Base-by-base conservation (phyloP, 768 basidiomycete genomes). In the Mycena amicta region DNA sequence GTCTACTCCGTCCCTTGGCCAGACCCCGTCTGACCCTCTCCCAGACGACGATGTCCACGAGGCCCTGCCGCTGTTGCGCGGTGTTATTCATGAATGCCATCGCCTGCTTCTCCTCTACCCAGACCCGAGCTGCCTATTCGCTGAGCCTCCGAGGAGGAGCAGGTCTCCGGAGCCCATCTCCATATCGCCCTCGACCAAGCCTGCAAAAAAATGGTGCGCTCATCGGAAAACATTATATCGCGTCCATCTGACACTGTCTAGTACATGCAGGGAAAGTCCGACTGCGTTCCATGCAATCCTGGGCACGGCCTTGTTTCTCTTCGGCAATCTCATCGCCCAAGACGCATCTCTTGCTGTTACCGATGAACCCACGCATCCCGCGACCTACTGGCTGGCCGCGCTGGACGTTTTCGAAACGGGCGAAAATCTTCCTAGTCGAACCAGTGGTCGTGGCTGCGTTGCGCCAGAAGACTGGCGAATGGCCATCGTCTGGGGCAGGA, bases 321-420 rank as follows among this genome's bases (percentile, higher is more conserved):
- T 88, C 59, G 88, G 86, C 47, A 85, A 80, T 62, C 71, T 86
- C 55, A 78, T 90, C 53, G 79, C 79, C 4, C 80, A 80, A 57
- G 77, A 84, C 45, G 71, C 83, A 2, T 68, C 77, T 1, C 72
- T 85, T 15, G 82, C 80, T 1, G 70, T 83, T 12, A 69, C 76
- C 3, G 86, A 82, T 37, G 87, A 90, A 62, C 87, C 86, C 8
- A 65, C 66, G 15, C 71, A 66, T 2, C 75, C 84, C 13, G 73
- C 76, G 3, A 77, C 81, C 0, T 89, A 87, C 68, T 89, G 85
- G 83, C 77, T 86, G 33, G 80, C 83, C n/a, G 85, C 88, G 1
- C 75, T 90, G 53, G 87, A 88, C 65, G 84, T 87, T 5, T 87
- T 90, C 64, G 85, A 88, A 71, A 83, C 81, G 5, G 87, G 86